These are phyloP conservation scores for Brasenia schreberi DNA, from an alignment of 164 flowering plant genomes.

Conservation along the genomic window DNA sequence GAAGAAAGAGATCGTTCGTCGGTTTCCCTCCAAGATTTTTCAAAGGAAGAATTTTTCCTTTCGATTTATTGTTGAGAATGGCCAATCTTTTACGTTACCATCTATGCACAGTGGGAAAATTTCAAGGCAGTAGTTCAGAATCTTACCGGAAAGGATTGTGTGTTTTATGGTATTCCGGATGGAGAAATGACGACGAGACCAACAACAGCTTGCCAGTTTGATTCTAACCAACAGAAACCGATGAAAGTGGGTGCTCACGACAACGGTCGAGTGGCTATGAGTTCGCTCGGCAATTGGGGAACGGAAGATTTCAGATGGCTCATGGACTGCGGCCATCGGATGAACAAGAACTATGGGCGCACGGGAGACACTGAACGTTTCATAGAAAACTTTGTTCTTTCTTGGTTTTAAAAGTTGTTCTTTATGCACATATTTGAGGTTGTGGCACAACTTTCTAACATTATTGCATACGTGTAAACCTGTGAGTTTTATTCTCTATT, in stretches of 20 bases:
- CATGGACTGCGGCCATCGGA: neutral
- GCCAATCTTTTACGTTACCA: too few relatives aligned
- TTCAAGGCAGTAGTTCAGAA: neutral
- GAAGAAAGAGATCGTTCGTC: too few relatives aligned
- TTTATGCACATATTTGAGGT: too few relatives aligned
- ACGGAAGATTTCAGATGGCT: neutral
- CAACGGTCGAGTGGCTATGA: neutral
- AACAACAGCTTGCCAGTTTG: neutral
- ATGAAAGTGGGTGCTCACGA: neutral
- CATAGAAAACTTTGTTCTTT: too few relatives aligned
- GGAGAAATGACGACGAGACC: neutral
- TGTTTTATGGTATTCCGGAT: neutral
- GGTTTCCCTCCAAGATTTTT: too few relatives aligned
- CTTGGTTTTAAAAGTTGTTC: too few relatives aligned
- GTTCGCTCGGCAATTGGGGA: neutral
- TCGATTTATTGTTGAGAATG: too few relatives aligned
- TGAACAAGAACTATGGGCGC: neutral
- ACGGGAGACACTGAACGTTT: neutral
- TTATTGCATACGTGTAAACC: too few relatives aligned
- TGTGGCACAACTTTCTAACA: too few relatives aligned
- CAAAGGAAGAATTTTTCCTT: too few relatives aligned
- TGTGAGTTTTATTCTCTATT: too few relatives aligned
- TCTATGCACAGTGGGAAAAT: neutral
- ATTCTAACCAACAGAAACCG: neutral
- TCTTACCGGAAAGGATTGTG: neutral